A percentile compares a stretch with the other conserved stretches of the same genome.
phyloP scores from a whole-genome alignment of 2,329 filamentous ascomycete genomes.

The Diaporthe sp. region DNA sequence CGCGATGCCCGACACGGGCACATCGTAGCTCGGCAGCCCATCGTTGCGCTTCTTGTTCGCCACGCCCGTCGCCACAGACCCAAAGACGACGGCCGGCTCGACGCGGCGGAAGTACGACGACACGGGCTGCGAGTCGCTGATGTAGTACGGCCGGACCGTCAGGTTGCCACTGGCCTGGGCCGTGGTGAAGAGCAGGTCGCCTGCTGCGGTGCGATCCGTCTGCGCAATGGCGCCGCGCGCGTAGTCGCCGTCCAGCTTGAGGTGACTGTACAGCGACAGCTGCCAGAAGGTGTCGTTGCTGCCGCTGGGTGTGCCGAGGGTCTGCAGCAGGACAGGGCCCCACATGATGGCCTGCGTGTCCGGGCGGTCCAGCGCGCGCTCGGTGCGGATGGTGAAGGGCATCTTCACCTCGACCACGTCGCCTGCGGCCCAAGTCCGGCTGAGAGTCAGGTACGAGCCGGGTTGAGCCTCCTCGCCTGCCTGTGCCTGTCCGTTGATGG shows the following conservation, averaged over 20 bases:
- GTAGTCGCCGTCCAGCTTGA: slow-evolving; percentile 52
- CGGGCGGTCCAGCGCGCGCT: slow-evolving; percentile 50
- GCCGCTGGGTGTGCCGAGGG: slow-evolving; percentile 46
- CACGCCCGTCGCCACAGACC: slow-evolving; percentile 46
- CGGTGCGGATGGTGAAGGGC: slow-evolving; percentile 50
- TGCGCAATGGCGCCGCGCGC: slow-evolving; percentile 45
- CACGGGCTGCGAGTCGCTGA: slow-evolving; percentile 48
- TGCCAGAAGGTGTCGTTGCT: slow-evolving; percentile 46
- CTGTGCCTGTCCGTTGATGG: slow-evolving; percentile 48
- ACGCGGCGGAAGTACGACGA: slow-evolving; percentile 51
- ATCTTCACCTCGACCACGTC: slow-evolving; percentile 50
- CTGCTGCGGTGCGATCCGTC: slow-evolving; percentile 43
- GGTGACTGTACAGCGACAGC: slow-evolving; percentile 49
- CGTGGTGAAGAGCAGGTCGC: slow-evolving; percentile 48
- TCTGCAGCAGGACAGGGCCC: slow-evolving; percentile 50
- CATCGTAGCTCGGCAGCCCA: slow-evolving; percentile 49
- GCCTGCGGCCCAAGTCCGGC: slow-evolving; percentile 48
- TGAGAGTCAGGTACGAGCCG: slow-evolving; percentile 49
- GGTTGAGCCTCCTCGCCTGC: slow-evolving; percentile 40
- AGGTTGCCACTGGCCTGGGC: slow-evolving; percentile 36
- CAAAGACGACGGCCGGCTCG: slow-evolving; percentile 50
- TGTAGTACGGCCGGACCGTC: slow-evolving; percentile 50
- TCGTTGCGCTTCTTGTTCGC: slow-evolving; percentile 51
- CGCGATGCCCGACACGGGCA: slow-evolving; percentile 49
- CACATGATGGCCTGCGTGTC: slow-evolving; percentile 52